Base-by-base conservation (phyloP, 179 eudicot species). In the Amaranthus tricolor region DNA sequence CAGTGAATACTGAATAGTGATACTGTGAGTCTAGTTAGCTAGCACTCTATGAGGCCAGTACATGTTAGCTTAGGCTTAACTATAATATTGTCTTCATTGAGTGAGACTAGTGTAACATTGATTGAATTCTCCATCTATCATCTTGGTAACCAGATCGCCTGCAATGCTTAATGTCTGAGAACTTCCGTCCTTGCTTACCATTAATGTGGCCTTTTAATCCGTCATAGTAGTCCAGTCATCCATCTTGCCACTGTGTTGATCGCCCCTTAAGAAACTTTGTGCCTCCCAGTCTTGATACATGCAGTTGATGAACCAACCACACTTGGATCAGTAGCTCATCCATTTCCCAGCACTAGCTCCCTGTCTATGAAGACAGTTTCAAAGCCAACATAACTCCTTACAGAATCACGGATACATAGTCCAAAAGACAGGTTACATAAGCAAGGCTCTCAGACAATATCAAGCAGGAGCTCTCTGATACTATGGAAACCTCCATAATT, bases 181-280 rank as follows among this genome's bases (percentile, higher is more conserved):
- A 55, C 81, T 91, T 91, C 5, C 96, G 83, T 0, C 94, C 87
- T 76, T 91, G 96, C 81, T 89, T 91, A 31, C 96, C 96, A 1
- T 88, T 78, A 76, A 62, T 89, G 44, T 90, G 84, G 16, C 96
- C 96, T 0, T 59, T 71, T 83, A 89, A 89, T 11, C 96, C 96
- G 40, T 91, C 96, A 57, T 91, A 89, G 49, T 91, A 91, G 57
- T 91, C 96, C 0, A 91, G 96, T 91, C 93, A 91, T 9, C 81
- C 65, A 62, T 91, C 96, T 68, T 81, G 89, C 96, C 1, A 87
- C 88, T 8, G 85, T 79, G 19, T 84, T 89, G 6, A 89, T 88
- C 8, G 93, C 96, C 13, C 87, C 82, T 52, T 83, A 85, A 0
- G 96, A 93, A 7, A 88, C 76, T 57, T 86, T 90, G 17, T 91